Conservation (phyloP, 306 rosid genomes). For the Corylus heterophylla region DNA sequence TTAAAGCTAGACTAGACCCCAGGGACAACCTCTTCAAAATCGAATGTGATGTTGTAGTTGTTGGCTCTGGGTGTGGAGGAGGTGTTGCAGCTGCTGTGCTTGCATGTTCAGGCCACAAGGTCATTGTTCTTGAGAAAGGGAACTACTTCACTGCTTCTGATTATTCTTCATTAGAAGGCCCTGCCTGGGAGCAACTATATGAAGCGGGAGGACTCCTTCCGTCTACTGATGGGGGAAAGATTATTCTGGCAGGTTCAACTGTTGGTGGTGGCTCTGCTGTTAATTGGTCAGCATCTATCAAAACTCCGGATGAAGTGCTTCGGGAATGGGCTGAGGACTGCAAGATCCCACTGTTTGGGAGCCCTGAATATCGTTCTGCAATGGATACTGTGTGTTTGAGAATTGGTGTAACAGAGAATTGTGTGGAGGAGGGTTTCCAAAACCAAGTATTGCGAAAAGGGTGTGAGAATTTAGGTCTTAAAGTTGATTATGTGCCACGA, state of each 20-base stretch:
- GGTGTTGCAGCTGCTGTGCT: conserved; percentile 86
- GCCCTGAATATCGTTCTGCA: conserved; percentile 52
- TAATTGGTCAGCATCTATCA: conserved; percentile 86
- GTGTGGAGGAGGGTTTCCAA: conserved; percentile 75
- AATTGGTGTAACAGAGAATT: conserved; percentile 63
- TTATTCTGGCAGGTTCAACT: conserved; percentile 66
- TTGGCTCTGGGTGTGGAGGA: conserved; percentile 91
- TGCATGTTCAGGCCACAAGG: conserved; percentile 67
- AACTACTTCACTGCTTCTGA: conserved; percentile 62
- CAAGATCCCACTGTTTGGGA: conserved; percentile 51
- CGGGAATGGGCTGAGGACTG: conserved; percentile 60
- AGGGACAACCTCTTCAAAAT: conserved; percentile 39
- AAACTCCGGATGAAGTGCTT: conserved; percentile 61
- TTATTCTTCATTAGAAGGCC: conserved; percentile 80
- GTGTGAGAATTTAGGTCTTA: conserved; percentile 65
- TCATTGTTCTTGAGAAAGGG: conserved; percentile 84
- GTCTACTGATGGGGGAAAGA: conserved; percentile 52
- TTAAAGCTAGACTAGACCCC: conserved; percentile 39
- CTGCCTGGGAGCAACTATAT: conserved; percentile 57
- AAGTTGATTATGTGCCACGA: conserved; percentile 62
- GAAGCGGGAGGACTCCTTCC: conserved; percentile 67
- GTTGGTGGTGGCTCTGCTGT: conserved; percentile 90
- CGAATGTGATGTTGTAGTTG: conserved; percentile 65
- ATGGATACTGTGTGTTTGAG: conserved; percentile 70
- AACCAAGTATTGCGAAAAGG: conserved; percentile 81